Percentiles rank a stretch among this genome's conserved stretches.
Conservation (phyloP, 129 eudicot genomes). For the Flaveria linearis region DNA sequence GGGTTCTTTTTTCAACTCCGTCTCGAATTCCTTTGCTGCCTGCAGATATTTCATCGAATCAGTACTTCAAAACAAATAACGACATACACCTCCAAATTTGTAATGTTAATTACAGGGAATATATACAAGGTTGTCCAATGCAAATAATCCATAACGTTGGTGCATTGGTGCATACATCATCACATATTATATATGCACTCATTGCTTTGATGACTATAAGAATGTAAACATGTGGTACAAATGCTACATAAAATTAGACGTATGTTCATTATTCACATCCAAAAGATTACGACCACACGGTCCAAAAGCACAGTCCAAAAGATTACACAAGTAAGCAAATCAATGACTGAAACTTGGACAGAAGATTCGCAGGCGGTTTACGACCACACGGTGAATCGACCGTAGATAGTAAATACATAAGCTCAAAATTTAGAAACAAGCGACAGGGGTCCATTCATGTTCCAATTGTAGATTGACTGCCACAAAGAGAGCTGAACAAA, state of each 20-base stretch:
- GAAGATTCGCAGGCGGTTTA: not conserved
- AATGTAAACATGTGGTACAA: no score
- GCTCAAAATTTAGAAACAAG: no score
- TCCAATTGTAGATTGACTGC: no score
- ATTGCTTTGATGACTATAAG: no score
- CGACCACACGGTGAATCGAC: not conserved
- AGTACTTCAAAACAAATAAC: not conserved
- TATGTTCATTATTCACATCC: not conserved
- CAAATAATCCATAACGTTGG: not conserved
- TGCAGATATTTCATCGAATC: constrained; percentile 30
- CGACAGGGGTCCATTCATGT: no score
- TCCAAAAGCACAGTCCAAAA: not conserved
- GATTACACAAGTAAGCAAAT: not conserved
- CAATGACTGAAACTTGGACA: not conserved
- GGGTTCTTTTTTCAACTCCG: constrained; percentile 71
- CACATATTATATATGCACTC: no score
- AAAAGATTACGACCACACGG: not conserved
- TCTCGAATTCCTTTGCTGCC: constrained; percentile 86
- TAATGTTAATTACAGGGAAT: no score
- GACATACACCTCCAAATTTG: no score
- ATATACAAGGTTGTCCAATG: not conserved
- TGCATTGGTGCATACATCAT: not conserved
- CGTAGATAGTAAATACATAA: no score
- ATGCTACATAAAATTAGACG: not conserved
- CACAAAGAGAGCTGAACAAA: not conserved